Base-by-base conservation (phyloP, 768 basidiomycete species). In the Phlebiopsis flavidoalba region DNA sequence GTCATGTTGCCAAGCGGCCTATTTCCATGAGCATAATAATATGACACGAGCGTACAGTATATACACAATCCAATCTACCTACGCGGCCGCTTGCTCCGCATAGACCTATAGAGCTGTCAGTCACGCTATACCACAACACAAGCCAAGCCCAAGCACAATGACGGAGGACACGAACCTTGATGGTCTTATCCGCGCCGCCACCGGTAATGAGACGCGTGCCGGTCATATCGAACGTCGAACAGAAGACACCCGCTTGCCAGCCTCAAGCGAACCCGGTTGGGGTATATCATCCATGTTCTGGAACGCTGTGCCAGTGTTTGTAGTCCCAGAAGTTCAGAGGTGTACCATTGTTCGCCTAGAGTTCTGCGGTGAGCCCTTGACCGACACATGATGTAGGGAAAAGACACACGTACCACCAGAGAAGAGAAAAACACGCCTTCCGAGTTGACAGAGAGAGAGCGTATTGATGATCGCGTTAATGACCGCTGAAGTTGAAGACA, bases 401-500 rank as follows among this genome's bases (percentile, higher is more conserved):
- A 8, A 21, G 47, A 19, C 49, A 17, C n/a, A 75, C 86, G 61
- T 65, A 93, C 94, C 95, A 59, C 96, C 97, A 8, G 95, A 96
- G 76, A 97, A 8, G 95, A 96, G 76, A 97, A 98, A 73, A 98
- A 87, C 36, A 98, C 97, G 43, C 96, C 95, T 64, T 99, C 97
- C 37, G 91, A 79, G 67, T 98, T 99, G 66, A 98, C 91, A 11
- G 88, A 87, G 59, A 11, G 88, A 87, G 59, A 98, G 70, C 6
- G 94, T 95, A 73, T 99, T 99, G 80, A 99, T 93, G 74, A 98
- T 98, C 1, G 95, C 93, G 63, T 97, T 94, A n/a, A 72, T 98
- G 97, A 0, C 97, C 97, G 48, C 85, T 79, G 72, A 98, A 97
- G 75, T 98, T 99, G 81, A 91, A 93, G 3, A 98, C 96, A 65